phyloP scores from a whole-genome alignment of 1,139 yeast genomes.

The Saccharomyces pastorianus region DNA sequence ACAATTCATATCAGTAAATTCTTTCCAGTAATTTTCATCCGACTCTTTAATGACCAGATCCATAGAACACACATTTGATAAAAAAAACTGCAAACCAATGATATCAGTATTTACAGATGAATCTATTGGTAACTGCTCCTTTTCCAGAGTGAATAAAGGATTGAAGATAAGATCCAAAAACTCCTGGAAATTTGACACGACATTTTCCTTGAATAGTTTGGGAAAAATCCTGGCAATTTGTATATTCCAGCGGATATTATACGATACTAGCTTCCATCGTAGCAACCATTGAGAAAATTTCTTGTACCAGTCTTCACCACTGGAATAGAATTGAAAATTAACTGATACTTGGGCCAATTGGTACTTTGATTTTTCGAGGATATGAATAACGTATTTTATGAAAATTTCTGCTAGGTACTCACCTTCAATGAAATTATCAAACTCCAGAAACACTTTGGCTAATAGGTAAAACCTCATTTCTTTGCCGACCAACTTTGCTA shows the following conservation, averaged over 20 bases:
- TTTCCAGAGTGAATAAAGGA: constrained; percentile 13
- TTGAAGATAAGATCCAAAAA: constrained; percentile 23
- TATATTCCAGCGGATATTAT: constrained; percentile 29
- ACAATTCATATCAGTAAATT: constrained; percentile 15
- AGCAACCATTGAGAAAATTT: constrained; percentile 25
- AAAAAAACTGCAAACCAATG: constrained; percentile 16
- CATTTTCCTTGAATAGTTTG: constrained; percentile 13
- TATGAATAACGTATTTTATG: constrained; percentile 22
- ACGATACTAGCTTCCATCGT: constrained; percentile 28
- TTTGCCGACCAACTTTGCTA: constrained; percentile 13
- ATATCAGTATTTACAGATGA: constrained; percentile 4
- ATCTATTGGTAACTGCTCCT: constrained; percentile 1
- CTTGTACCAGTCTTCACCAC: constrained; percentile 23
- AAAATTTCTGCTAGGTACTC: constrained; percentile 28
- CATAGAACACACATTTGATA: constrained; percentile 21
- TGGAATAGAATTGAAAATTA: constrained; percentile 24
- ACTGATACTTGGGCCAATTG: constrained; percentile 27
- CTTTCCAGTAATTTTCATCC: constrained; percentile 27
- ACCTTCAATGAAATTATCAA: constrained; percentile 26
- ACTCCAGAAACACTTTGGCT: constrained; percentile 25
- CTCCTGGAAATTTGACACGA: constrained; percentile 20
- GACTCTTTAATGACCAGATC: constrained; percentile 22
- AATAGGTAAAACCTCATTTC: constrained; percentile 18
- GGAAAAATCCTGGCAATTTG: constrained; percentile 22
- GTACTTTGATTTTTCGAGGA: constrained; percentile 27